Evolutionary conservation across 2,329 filamentous ascomycete genomes (phyloP).

Genomic region (Fusarium sp.): DNA sequence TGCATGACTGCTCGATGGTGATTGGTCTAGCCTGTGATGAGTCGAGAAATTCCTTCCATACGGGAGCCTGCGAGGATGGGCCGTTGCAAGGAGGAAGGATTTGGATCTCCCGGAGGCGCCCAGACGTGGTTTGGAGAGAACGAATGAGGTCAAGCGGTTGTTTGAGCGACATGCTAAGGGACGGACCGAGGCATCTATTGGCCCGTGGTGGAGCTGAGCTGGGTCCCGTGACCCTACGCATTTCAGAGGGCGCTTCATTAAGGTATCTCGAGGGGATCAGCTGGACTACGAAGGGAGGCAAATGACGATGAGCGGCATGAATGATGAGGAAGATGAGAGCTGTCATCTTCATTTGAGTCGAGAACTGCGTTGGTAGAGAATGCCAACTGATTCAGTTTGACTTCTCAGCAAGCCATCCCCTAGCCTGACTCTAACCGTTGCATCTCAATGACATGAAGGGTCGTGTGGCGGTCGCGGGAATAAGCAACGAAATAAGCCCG

Average conservation of each 20-base stretch:
- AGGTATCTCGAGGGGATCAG: neutral
- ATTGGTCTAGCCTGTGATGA: neutral
- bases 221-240: slow-evolving; percentile 11
- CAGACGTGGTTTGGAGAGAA: neutral
- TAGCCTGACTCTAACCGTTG: neutral
- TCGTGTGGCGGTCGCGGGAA: slow-evolving; percentile 11
- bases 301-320: neutral
- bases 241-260: neutral
- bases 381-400: neutral
- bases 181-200: slow-evolving; percentile 29
- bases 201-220: neutral
- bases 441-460: neutral
- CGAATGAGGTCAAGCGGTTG: neutral
- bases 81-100: slow-evolving; percentile 1
- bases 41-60: neutral
- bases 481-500: neutral
- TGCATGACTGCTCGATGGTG: neutral
- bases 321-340: neutral
- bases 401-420: neutral
- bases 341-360: neutral
- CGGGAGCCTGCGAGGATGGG: neutral
- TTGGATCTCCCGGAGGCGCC: slow-evolving; percentile 1
- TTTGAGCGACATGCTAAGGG: slow-evolving; percentile 21
- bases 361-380: neutral
- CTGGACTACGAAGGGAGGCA: neutral